Conservation (phyloP, 768 basidiomycete species). For the Gautieria morchelliformis region DNA sequence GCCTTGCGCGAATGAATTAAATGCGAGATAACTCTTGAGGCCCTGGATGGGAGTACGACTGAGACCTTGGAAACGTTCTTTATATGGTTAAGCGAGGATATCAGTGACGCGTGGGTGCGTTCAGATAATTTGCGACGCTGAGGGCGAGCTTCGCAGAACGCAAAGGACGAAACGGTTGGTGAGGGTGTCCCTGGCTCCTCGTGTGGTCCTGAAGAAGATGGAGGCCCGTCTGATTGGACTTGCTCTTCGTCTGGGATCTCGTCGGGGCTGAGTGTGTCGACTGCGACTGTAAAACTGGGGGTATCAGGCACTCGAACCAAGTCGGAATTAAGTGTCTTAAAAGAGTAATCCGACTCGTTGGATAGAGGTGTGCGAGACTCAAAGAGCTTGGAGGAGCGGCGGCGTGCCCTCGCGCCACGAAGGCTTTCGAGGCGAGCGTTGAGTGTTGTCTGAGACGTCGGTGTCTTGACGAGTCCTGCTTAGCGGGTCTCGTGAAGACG, state of each 20-base stretch:
- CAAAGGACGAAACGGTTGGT: slow-evolving; percentile 5
- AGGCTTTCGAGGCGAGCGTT: slow-evolving; percentile 3
- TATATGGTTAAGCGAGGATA: not conserved
- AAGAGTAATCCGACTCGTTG: not conserved
- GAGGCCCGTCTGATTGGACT: not conserved
- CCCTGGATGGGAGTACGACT: not conserved
- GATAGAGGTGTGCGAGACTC: not conserved
- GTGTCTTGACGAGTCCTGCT: slow-evolving; percentile 8
- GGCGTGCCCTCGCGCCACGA: slow-evolving; percentile 1
- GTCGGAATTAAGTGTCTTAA: not conserved
- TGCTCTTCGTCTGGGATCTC: not conserved
- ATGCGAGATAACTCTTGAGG: not conserved
- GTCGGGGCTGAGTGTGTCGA: slow-evolving; percentile 4
- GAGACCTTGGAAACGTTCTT: slow-evolving; percentile 4
- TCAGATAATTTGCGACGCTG: not conserved
- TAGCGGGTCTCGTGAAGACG: slow-evolving; percentile 7
- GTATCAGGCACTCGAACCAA: not conserved
- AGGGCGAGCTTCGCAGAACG: not conserved
- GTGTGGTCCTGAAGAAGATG: not conserved
- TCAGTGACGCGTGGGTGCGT: not conserved
- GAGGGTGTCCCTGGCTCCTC: slow-evolving; percentile 4
- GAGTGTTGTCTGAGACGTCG: slow-evolving; percentile 7
- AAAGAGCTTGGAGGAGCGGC: not conserved
- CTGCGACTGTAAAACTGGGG: slow-evolving; percentile 3
- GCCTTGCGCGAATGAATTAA: not conserved